Percentiles rank a stretch among this genome's conserved stretches.
phyloP scores from a whole-genome alignment of 306 rosid genomes.

The Lablab purpureus region DNA sequence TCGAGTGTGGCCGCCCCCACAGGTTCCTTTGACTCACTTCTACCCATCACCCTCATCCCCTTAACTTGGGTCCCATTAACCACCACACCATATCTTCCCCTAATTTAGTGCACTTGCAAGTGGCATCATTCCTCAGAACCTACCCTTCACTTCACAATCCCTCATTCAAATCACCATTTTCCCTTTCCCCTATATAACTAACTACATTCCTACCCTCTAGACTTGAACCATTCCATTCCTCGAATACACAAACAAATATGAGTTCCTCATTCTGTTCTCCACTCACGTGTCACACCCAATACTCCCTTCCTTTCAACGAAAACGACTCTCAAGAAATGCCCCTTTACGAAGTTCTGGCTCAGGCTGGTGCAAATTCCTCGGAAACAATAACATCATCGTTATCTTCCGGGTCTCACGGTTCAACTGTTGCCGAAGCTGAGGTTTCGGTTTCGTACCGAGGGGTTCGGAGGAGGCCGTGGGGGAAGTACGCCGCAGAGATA shows the following conservation, averaged over 20 bases:
- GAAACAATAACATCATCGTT: background rate
- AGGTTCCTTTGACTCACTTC: constrained; percentile 49
- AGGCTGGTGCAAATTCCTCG: constrained; percentile 29
- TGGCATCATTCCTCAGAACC: constrained; percentile 7
- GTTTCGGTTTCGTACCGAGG: constrained; percentile 56
- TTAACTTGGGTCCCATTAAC: background rate
- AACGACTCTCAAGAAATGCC: constrained; percentile 74
- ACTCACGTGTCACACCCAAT: background rate
- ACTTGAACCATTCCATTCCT: too few relatives aligned
- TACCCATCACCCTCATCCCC: constrained; percentile 13
- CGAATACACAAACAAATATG: background rate
- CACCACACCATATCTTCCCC: background rate
- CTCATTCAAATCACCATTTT: background rate
- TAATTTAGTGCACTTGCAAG: background rate
- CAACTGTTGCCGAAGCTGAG: background rate
- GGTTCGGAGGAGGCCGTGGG: constrained; percentile 75
- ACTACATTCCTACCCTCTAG: background rate
- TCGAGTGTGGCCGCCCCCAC: constrained; percentile 50
- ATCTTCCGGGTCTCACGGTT: background rate
- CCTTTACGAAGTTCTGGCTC: constrained; percentile 51
- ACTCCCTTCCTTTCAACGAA: constrained; percentile 64
- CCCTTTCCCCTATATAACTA: background rate
- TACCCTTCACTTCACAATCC: background rate
- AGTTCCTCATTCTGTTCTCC: constrained; percentile 14
- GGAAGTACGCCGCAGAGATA: constrained; percentile 79